Evolutionary conservation across 2,329 filamentous ascomycete species (phyloP).

Genomic region (Teratosphaeria destructans): DNA sequence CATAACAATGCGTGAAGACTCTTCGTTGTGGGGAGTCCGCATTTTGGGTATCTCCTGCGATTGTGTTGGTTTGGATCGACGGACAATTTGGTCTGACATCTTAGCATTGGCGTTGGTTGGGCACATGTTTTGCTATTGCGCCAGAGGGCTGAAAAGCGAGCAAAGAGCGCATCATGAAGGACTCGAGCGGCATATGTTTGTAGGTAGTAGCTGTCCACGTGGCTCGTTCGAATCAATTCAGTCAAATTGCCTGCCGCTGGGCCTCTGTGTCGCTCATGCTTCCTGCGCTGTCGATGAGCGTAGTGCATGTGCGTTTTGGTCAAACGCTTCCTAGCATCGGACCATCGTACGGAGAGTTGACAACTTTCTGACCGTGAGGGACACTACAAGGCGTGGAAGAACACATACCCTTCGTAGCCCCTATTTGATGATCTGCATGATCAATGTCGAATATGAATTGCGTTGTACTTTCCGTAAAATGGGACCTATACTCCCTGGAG

Average conservation of each 20-base stretch:
- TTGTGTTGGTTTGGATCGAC: background rate
- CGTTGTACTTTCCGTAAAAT: background rate
- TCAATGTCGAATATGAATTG: background rate
- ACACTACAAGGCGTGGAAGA: no score
- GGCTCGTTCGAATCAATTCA: background rate
- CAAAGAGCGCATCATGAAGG: background rate
- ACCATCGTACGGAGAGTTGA: no score
- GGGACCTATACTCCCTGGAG: no score
- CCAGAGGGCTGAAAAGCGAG: constrained; percentile 1
- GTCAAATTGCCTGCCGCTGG: background rate
- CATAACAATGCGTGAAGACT: constrained; percentile 1
- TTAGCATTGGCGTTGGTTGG: constrained; percentile 33
- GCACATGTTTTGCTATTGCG: background rate
- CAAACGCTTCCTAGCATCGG: no score
- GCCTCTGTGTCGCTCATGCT: background rate
- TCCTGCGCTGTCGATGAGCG: background rate
- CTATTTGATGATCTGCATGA: no score
- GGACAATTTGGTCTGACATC: constrained; percentile 17
- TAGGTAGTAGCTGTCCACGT: background rate
- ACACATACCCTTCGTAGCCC: no score
- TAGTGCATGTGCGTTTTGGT: no score
- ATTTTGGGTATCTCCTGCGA: background rate
- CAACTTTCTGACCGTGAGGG: no score
- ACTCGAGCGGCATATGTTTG: background rate
- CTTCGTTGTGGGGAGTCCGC: background rate